Percentiles rank a stretch among this genome's conserved stretches.
phyloP scores from a whole-genome alignment of 345 rosid species.

The Citrus hindsii region DNA sequence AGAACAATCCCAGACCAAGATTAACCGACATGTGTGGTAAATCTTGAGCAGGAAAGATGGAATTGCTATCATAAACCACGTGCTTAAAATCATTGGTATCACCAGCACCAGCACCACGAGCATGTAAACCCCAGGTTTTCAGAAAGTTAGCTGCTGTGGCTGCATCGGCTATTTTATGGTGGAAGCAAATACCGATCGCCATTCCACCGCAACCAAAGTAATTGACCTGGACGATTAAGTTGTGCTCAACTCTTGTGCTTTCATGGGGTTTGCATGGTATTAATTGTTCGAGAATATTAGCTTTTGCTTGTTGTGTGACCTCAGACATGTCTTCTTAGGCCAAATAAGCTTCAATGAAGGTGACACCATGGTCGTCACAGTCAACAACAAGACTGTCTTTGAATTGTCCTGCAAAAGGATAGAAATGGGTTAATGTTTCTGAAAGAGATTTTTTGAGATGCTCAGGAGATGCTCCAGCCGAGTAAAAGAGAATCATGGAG shows the following conservation, averaged over 20 bases:
- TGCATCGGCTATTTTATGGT: conserved; percentile 26
- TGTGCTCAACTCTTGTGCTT: background rate
- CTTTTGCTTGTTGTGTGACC: background rate
- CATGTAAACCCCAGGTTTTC: conserved; percentile 17
- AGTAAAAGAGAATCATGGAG: conserved; percentile 24
- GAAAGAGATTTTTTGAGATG: conserved; percentile 23
- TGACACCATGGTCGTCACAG: conserved; percentile 24
- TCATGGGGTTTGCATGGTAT: conserved; percentile 1
- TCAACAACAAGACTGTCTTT: conserved; percentile 11
- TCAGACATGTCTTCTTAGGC: background rate
- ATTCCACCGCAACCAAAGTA: conserved; percentile 28
- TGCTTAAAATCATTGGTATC: background rate
- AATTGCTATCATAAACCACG: conserved; percentile 14
- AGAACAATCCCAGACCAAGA: background rate
- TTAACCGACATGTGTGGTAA: background rate
- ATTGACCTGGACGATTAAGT: conserved; percentile 20
- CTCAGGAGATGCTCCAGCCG: background rate
- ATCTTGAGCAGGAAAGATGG: conserved; percentile 15
- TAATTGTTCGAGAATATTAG: conserved; percentile 3
- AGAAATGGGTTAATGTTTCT: conserved; percentile 8
- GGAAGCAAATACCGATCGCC: conserved; percentile 13
- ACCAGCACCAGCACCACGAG: background rate
- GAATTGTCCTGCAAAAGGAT: conserved; percentile 20
- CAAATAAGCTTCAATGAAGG: conserved; percentile 10
- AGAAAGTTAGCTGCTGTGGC: conserved; percentile 13